Base-by-base conservation (phyloP, 225 moss, liverwort and hornwort species). In the Bryoerythrophyllum caledonicum region DNA sequence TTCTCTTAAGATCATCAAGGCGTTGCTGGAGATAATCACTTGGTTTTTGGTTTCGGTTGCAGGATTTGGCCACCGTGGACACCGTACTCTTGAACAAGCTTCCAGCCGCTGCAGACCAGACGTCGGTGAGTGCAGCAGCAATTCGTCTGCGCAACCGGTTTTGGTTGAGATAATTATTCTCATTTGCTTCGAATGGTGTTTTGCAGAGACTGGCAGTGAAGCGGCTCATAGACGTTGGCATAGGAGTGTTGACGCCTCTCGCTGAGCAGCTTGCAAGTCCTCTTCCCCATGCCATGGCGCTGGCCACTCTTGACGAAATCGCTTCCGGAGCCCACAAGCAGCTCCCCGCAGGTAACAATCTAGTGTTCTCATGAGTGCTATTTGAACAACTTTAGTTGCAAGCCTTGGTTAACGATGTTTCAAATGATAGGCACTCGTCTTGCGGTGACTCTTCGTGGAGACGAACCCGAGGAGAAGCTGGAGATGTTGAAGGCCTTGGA, bases 1-100 rank as follows among this genome's bases (percentile, higher is more conserved):
- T n/a, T n/a, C n/a, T n/a, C n/a, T n/a, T n/a, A n/a, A 24, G 9
- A 17, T 35, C 19, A 17, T 20, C 20, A 27, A 58, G 11, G 58
- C 32, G 5, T 32, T 4, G 27, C 40, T 71, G 26, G 26, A 41
- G 38, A 40, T 14, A 2, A 41, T 52, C n/a, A 9, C 30, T 8
- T 58, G 67, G 4, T 49, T 6, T 7, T 4, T 4, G 14, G 26
- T 60, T 55, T 40, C 27, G 12, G 72, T 51, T 78, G 76, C 86
- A 92, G 91, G 97, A 94, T 84, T 74, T 95, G 71, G 99, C 99
- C 64, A 99, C 95, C 10, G 91, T 93, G 17, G 99, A 95, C 49
- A 90, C 91, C 15, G 87, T 99, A 65, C 68, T 99, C 43, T 63
- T 99, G 82, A 87, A 89, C 34, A 89, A 88, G 60, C 86, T 99